Evolutionary conservation across 2,329 filamentous ascomycete species (phyloP), one percentile per base, ranked within the genome.

Genomic region (Botrytis byssoidea): DNA sequence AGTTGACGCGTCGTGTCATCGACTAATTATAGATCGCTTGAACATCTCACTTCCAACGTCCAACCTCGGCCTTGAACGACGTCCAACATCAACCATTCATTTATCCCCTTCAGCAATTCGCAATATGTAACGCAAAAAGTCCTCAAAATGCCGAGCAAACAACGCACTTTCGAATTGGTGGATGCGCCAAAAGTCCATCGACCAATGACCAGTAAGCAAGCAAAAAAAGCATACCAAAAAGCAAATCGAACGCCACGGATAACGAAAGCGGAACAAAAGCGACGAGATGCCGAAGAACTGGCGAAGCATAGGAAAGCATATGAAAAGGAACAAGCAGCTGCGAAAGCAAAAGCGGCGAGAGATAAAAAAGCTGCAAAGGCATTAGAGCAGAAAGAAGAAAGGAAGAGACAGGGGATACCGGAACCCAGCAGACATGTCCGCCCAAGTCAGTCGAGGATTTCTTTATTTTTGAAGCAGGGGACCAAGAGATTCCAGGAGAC

Each of bases 291-390:
- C 74, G 82, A 84, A 37, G 79, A 81, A 67, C 74, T 82, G 75
- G 57, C 80, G 44, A 80, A 82, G 65, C 84, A 86, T n/a, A 71
- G 72, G 22, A 83, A 83, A 61, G 87, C 90, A 74, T 87, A 88
- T 76, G 87, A 88, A 73, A 78, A 86, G 87, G 77, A 83, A 85
- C 37, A 86, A 86, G 77, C 85, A 84, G 79, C 86, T 85, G 77
- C 83, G 4, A 85, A 85, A 74, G 88, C 88, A 2, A 84, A 83
- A 71, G 79, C 83, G 14, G 84, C 84, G 3, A 81, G 88, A 37
- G 88, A 90, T 57, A 87, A 85, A 81, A 89, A 88, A 80, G 86
- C 85, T 74, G 86, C 85, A 25, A 89, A 86, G 77, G 87, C 88
- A 67, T 79, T 83, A 40, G 84, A 83, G 12, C 85, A 86, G 74